Base-by-base conservation (phyloP, 257 asterid species). In the Eucommia ulmoides region DNA sequence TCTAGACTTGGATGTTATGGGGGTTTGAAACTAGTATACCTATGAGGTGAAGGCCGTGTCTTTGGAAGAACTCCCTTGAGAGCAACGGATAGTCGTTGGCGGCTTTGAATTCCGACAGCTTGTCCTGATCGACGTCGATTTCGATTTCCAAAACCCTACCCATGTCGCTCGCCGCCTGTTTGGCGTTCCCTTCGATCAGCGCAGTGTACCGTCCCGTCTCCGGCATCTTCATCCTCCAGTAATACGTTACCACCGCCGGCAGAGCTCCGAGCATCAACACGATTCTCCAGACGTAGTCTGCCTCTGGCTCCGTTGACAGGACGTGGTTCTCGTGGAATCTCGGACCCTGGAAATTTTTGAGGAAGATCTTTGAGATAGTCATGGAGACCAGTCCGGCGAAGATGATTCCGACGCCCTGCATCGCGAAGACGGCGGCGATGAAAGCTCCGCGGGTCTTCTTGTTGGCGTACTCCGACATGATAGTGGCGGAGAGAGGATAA, bases 211-310 rank as follows among this genome's bases (percentile, higher is more conserved):
- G 63, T 3, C 69, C 72, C 4, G 72, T 70, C 48, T 70, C 72
- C 5, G 72, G 76, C 76, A 70, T 70, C 51, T 65, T 70, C 76
- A 70, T 70, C 49, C 68, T 25, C 76, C 69, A 70, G 47, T 70
- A 70, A 60, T 22, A 70, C 3, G 76, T 70, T 16, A 70, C 49
- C 3, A 55, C 1, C 1, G 76, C 76, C 1, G 76, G 72, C 0
- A 69, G 55, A 12, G 76, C 59, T 3, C 76, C 76, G 7, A 69
- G 22, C 76, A 69, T 70, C 3, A 70, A 55, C 1, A 70, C 69
- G 2, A 70, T 61, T 14, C 76, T 24, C 76, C 76, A 70, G 1
- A 53, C 71, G 12, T 52, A 55, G 22, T 70, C 72, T 7, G 76
- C 69, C 41, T 57, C 60, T 0, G 62, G 63, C 51, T 65, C 72